phyloP scores from a whole-genome alignment of 2,329 filamentous ascomycete species.

The Fusarium nygamai region DNA sequence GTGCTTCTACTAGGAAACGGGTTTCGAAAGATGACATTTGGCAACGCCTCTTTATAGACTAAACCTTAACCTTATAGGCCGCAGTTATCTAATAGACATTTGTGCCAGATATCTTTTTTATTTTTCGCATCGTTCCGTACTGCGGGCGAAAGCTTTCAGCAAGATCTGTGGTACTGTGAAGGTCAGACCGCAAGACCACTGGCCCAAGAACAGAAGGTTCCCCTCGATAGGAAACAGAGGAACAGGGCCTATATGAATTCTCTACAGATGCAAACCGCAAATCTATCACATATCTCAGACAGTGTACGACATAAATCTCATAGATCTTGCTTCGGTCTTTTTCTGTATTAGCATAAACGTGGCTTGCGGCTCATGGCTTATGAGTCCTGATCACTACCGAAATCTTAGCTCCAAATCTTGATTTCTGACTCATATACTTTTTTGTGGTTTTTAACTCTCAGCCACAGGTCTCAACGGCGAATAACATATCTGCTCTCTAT shows the following conservation, averaged over 20 bases:
- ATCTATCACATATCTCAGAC: no score
- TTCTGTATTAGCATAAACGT: neutral
- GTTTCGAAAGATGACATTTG: neutral
- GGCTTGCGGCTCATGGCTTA: neutral
- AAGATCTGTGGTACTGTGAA: no score
- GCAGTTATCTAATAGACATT: no score
- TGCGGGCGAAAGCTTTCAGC: neutral
- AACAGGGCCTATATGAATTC: no score
- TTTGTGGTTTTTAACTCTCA: neutral
- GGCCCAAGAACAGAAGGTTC: no score
- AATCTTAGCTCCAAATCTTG: neutral
- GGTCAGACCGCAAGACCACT: no score
- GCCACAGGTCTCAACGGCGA: no score
- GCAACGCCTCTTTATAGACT: no score
- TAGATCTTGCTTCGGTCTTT: neutral
- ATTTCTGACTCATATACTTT: neutral
- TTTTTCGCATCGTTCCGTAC: neutral
- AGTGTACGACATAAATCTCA: neutral
- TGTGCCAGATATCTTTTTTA: no score
- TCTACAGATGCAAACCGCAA: no score
- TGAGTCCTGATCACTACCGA: neutral
- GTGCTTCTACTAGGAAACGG: neutral
- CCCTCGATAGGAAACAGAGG: no score
- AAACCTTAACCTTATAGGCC: no score
- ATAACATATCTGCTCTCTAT: neutral